Conservation (phyloP, 2,329 filamentous ascomycete species). For the Fusarium sp. region DNA sequence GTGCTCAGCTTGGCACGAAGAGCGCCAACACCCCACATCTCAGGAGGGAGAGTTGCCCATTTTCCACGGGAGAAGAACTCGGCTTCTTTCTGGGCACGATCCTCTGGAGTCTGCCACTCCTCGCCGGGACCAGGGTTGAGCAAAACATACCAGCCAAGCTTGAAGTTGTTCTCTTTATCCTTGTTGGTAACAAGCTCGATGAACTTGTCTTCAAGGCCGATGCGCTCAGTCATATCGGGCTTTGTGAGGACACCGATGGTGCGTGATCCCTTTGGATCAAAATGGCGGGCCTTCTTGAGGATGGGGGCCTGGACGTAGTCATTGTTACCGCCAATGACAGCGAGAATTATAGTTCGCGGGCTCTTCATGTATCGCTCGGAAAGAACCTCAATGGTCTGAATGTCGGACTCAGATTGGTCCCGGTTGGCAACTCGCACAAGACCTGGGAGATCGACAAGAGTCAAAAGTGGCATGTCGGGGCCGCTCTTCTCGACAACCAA, state of each 20-base stretch:
- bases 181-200: constrained; percentile 65
- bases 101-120: constrained; percentile 57
- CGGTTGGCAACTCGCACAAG: constrained; percentile 66
- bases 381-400: constrained; percentile 64
- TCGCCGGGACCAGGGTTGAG: constrained; percentile 64
- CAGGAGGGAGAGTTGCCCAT: constrained; percentile 61
- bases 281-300: constrained; percentile 63
- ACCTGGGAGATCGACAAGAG: constrained; percentile 72
- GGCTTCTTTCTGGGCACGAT: constrained; percentile 58
- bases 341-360: constrained; percentile 66
- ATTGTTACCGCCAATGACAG: constrained; percentile 67
- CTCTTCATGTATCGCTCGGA: constrained; percentile 69
- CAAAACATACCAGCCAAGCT: constrained; percentile 65
- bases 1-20: constrained; percentile 63
- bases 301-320: constrained; percentile 67
- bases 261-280: constrained; percentile 62
- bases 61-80: constrained; percentile 64
- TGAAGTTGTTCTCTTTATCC: constrained; percentile 63
- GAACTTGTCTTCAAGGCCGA: constrained; percentile 66
- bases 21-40: constrained; percentile 61
- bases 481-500: constrained; percentile 71
- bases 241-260: constrained; percentile 67
- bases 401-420: constrained; percentile 66
- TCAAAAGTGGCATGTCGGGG: constrained; percentile 70
- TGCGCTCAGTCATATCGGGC: constrained; percentile 65